Percentiles rank a stretch among this genome's conserved stretches.
Conservation (phyloP, 352 stramenopile genomes). For the Phytophthora tentaculata region DNA sequence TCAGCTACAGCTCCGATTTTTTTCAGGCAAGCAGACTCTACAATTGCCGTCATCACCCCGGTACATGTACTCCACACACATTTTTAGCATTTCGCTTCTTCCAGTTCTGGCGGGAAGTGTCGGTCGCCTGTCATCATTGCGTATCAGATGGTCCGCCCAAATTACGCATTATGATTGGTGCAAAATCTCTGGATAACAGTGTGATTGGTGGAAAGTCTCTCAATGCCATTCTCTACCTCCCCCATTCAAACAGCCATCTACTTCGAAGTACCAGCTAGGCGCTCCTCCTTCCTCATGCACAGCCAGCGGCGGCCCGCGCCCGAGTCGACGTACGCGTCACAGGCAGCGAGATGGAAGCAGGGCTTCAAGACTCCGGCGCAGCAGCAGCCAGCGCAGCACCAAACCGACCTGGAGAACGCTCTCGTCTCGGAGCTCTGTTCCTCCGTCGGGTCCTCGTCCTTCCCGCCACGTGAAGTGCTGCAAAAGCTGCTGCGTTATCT, state of each 20-base stretch:
- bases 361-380: constrained; percentile 52
- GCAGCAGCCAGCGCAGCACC: constrained; percentile 22
- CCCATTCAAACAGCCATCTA: constrained; percentile 15
- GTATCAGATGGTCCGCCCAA: constrained; percentile 2
- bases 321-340: constrained; percentile 75
- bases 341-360: constrained; percentile 79
- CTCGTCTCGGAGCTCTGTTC: constrained; percentile 83
- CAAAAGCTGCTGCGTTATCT: constrained; percentile 81
- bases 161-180: no score
- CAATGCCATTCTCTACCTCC: constrained; percentile 13
- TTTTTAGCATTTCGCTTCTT: not conserved
- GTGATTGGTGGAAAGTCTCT: constrained; percentile 8
- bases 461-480: constrained; percentile 77
- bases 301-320: constrained; percentile 34
- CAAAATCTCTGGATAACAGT: no score
- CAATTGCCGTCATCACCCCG: no score
- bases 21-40: no score
- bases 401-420: constrained; percentile 69
- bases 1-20: no score
- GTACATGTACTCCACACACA: not conserved
- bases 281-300: constrained; percentile 29
- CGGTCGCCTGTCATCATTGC: constrained; percentile 2
- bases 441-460: constrained; percentile 78
- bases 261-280: no score
- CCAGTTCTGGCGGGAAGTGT: not conserved